Evolutionary conservation across 2,329 filamentous ascomycete genomes (phyloP).

Genomic region (Phialocephala sp.): DNA sequence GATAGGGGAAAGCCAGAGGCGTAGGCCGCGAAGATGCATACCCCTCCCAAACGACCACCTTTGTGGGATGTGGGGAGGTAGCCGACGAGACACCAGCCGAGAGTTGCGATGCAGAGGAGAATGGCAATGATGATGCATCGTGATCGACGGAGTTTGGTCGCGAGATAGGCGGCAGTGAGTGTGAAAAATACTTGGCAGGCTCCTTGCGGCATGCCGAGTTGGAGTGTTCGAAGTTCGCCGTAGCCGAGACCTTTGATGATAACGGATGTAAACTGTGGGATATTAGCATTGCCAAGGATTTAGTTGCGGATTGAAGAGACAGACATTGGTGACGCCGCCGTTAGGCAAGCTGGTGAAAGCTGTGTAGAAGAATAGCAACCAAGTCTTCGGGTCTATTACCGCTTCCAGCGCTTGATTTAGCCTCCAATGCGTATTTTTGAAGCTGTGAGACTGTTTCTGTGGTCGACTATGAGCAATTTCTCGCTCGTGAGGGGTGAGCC

Average conservation of each 20-base stretch:
- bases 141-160: constrained; percentile 23
- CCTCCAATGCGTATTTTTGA: constrained; percentile 44
- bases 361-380: constrained; percentile 34
- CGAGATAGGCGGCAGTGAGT: constrained; percentile 20
- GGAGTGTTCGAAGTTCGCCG: constrained; percentile 41
- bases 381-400: constrained; percentile 44
- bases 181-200: constrained; percentile 24
- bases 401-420: constrained; percentile 46
- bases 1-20: constrained; percentile 49
- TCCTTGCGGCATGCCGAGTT: constrained; percentile 68
- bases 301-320: background rate
- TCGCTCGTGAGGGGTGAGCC: constrained; percentile 47
- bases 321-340: constrained; percentile 47
- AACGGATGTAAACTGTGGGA: constrained; percentile 42
- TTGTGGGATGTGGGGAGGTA: constrained; percentile 59
- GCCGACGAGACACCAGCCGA: constrained; percentile 62
- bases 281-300: background rate
- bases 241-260: constrained; percentile 47
- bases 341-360: constrained; percentile 46
- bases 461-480: constrained; percentile 41
- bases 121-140: constrained; percentile 28
- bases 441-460: constrained; percentile 23
- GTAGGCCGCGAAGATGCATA: constrained; percentile 65
- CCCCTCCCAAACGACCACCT: constrained; percentile 54
- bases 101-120: constrained; percentile 53